These are phyloP conservation scores for Lecanosticta acicola DNA, from an alignment of 2,329 filamentous ascomycete species.

Conservation along the genomic window DNA sequence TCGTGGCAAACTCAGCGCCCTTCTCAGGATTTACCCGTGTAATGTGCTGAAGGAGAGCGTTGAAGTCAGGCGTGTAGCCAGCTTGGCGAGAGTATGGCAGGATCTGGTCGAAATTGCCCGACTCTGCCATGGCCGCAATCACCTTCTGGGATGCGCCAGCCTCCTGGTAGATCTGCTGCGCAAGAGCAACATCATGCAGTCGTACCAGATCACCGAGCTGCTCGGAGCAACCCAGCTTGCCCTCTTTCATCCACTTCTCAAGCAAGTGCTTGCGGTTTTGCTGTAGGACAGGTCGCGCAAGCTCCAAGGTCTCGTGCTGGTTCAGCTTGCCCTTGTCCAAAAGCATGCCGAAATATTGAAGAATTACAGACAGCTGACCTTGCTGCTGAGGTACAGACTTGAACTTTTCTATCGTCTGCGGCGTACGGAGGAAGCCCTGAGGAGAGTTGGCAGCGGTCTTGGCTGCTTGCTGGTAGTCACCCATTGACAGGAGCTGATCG, in stretches of 20 bases:
- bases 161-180: constrained; percentile 82
- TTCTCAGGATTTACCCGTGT: constrained; percentile 78
- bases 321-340: constrained; percentile 93
- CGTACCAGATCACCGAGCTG: constrained; percentile 93
- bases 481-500: constrained; percentile 73
- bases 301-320: constrained; percentile 86
- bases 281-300: constrained; percentile 83
- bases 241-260: constrained; percentile 96
- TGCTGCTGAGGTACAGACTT: constrained; percentile 76
- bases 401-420: constrained; percentile 93
- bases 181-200: constrained; percentile 80
- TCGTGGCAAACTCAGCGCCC: constrained; percentile 88
- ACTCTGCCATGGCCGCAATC: constrained; percentile 89
- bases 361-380: constrained; percentile 84
- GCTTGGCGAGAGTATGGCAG: constrained; percentile 79
- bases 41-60: constrained; percentile 84
- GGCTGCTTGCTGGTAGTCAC: constrained; percentile 80
- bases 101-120: constrained; percentile 95
- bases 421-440: constrained; percentile 86
- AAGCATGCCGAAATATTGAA: constrained; percentile 97
- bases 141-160: constrained; percentile 91
- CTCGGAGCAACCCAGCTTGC: constrained; percentile 93
- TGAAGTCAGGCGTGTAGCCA: constrained; percentile 93
- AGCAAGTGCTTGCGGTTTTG: constrained; percentile 93
- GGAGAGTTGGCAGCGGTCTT: constrained; percentile 97